Evolutionary conservation across 2,329 filamentous ascomycete genomes (phyloP).

Genomic region (Fusarium poae): DNA sequence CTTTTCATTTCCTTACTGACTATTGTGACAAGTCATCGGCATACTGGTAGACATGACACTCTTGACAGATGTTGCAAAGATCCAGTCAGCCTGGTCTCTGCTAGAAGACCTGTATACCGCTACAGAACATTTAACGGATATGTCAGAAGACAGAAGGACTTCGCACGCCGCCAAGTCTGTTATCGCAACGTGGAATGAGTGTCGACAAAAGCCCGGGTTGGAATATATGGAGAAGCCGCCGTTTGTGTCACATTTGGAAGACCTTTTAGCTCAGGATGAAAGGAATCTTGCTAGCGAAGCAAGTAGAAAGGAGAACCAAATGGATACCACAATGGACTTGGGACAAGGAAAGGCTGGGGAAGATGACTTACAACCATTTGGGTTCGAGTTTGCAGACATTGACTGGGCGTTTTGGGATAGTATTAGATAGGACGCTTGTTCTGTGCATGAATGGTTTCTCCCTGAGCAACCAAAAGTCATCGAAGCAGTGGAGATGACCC

Average conservation of each 20-base stretch:
- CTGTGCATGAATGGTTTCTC: not conserved
- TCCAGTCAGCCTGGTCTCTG: conserved; percentile 18
- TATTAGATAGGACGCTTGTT: not conserved
- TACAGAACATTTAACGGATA: conserved; percentile 3
- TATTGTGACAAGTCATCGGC: conserved; percentile 1
- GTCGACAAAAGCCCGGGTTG: conserved; percentile 15
- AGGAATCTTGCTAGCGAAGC: accelerated
- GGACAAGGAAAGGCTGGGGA: not conserved
- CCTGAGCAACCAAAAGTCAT: too few species aligned
- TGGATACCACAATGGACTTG: not conserved
- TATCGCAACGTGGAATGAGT: conserved; percentile 26
- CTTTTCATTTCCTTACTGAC: not conserved
- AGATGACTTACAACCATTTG: conserved; percentile 22
- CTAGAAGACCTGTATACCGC: conserved; percentile 9
- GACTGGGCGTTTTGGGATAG: conserved; percentile 36
- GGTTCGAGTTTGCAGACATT: conserved; percentile 30
- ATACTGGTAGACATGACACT: conserved; percentile 23
- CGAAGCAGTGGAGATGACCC: not conserved
- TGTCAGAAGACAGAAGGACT: conserved; percentile 20
- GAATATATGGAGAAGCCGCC: conserved; percentile 3
- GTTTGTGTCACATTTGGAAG: conserved; percentile 20
- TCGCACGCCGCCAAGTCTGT: conserved; percentile 24
- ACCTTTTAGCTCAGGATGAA: not conserved
- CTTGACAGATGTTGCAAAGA: not conserved
- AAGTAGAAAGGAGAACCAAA: not conserved